Base-by-base conservation (phyloP, 1,139 yeast genomes). In the Yamadazyma oceani region DNA sequence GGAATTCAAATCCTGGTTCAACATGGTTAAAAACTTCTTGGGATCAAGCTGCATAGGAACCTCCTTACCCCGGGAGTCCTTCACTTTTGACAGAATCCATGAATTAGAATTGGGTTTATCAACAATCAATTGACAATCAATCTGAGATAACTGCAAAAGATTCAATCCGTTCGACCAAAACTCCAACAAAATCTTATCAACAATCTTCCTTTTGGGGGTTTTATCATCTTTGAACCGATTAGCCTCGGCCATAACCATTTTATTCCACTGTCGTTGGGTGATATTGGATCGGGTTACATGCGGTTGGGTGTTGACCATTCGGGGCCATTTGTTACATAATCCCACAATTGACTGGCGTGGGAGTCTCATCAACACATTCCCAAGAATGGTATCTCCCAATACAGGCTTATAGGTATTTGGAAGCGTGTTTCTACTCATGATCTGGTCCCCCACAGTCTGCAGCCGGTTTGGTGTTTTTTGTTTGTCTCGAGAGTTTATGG, bases 161-260 rank as follows among this genome's bases (percentile, higher is more conserved):
- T 82, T 85, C 34, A 85, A 58, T 0, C 95, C 95, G 3, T 62
- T 50, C 1, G 75, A 66, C 80, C 89, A 85, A 51, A 67, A 78
- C 24, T 79, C 79, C 27, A 64, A 66, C 7, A 82, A 44, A 11
- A 83, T 62, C 34, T 61, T 60, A 41, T 80, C 82, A 2, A 80
- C 62, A 10, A 81, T 50, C 39, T 62, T 65, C 31, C 69, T 54
- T 49, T 80, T 81, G 10, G 72, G 54, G 1, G 55, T 39, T 26
- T 53, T 56, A 14, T 43, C 34, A 1, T 39, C 27, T 21, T 38
- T 44, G 17, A 29, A 46, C 31, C 46, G 47, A 41, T 47, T 43
- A 4, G 42, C 44, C 32, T 46, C 50, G 5, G 54, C 56, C 12
- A 46, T 23, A 0, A 63, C 66, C 26, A 42, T 36, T n/a, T 51